Percentiles rank a stretch among this genome's conserved stretches.
Conservation (phyloP, 257 asterid genomes). For the Knoxia roxburghii region DNA sequence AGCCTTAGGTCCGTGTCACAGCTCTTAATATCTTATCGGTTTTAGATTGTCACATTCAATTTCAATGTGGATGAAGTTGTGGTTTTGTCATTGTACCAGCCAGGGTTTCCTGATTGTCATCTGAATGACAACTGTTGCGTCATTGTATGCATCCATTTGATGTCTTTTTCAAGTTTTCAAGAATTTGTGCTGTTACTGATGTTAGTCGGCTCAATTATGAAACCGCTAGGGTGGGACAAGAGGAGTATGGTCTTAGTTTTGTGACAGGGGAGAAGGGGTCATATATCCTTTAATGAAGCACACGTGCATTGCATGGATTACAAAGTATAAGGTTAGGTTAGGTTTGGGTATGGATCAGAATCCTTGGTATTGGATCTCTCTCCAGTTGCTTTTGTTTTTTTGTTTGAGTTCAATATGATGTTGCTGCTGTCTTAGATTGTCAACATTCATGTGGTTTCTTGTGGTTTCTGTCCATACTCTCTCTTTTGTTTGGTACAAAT, state of each 20-base stretch:
- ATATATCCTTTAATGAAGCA: slow-evolving; percentile 35
- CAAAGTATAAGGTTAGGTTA: no score
- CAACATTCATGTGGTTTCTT: slow-evolving; percentile 4
- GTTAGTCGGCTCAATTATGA: slow-evolving; percentile 10
- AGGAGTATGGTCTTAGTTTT: not conserved
- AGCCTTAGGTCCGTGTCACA: not conserved
- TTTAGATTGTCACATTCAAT: not conserved
- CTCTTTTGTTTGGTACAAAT: not conserved
- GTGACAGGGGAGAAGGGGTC: slow-evolving; percentile 14
- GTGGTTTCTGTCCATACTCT: slow-evolving; percentile 8
- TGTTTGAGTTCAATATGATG: slow-evolving; percentile 5
- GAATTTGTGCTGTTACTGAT: slow-evolving; percentile 2
- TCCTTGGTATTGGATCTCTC: not conserved
- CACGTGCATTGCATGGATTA: slow-evolving; percentile 33
- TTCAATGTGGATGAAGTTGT: not conserved
- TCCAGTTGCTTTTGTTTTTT: slow-evolving; percentile 10
- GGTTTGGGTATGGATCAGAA: slow-evolving; percentile 3
- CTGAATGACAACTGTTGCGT: not conserved
- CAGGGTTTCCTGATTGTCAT: not conserved
- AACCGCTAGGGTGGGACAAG: slow-evolving; percentile 1
- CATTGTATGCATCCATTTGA: not conserved
- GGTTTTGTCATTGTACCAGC: no score
- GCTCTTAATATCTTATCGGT: not conserved
- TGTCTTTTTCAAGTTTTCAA: slow-evolving; percentile 8
- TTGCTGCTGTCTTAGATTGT: slow-evolving; percentile 16